phyloP scores from a whole-genome alignment of 495 filamentous ascomycete genomes.

The Trypethelium eluteriae region DNA sequence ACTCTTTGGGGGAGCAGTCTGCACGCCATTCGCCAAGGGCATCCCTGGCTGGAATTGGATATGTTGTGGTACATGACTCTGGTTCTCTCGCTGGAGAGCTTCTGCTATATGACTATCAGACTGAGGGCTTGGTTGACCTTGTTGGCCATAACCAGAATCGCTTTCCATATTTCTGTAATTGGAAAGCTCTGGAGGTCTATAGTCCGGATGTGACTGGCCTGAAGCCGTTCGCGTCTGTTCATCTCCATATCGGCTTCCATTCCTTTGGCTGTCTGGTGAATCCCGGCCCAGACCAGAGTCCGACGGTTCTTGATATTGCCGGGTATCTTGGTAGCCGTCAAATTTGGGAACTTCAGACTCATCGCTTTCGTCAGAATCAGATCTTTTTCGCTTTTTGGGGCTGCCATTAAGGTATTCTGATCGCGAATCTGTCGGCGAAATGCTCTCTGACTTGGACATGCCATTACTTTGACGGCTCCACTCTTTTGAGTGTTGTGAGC shows the following conservation, averaged over 20 bases:
- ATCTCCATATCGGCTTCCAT: constrained; percentile 7
- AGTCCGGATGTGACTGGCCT: background rate
- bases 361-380: constrained; percentile 1
- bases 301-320: constrained; percentile 2
- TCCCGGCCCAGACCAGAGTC: constrained; percentile 8
- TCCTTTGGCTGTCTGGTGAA: constrained; percentile 8
- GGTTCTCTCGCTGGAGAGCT: constrained; percentile 19
- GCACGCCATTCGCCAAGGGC: constrained; percentile 7
- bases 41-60: constrained; percentile 7
- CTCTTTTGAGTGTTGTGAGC: background rate
- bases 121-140: constrained; percentile 14
- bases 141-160: background rate
- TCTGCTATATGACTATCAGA: constrained; percentile 19
- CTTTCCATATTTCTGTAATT: background rate
- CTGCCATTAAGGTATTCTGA: constrained; percentile 2
- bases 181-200: constrained; percentile 8
- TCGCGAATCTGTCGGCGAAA: constrained; percentile 2
- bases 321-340: background rate
- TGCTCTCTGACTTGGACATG: background rate
- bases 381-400: background rate
- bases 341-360: background rate
- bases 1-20: constrained; percentile 2
- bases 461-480: background rate
- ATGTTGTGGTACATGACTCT: constrained; percentile 11
- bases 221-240: background rate